Evolutionary conservation across 2,329 filamentous ascomycete genomes (phyloP), one percentile per base, ranked within the genome.

Genomic region (Pleurostoma richardsiae): DNA sequence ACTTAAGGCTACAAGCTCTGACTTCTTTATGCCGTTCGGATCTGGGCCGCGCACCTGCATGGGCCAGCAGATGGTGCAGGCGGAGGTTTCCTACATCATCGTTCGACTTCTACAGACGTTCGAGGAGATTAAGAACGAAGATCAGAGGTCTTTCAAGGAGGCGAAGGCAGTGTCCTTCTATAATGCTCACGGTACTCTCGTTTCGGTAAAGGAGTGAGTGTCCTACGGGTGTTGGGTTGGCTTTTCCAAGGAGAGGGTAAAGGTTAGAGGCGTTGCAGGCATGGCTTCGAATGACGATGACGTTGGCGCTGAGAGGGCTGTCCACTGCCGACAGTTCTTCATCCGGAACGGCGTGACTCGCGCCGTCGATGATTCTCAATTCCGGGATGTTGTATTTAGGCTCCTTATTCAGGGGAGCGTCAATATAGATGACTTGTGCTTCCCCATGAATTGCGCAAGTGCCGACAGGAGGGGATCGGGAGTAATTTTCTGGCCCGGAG

Each of bases 21-120:
- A 33, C 8, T 45, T 43, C 47, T 51, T 51, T 42, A 49, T 47
- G 44, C 49, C 49, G 6, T 51, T 51, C 30, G 49, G 49, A 4
- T 47, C 38, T 1, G 47, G 49, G 3, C 44, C 40, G 7, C 42
- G 49, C 29, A 36, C 42, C 4, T 51, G 49, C 30, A 31, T 49
- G 30, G 49, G 49, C 29, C 47, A 45, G 30, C 29, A 45, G 4
- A 51, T 51, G 47, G 49, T 42, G 8, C 40, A 41, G 42, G 29
- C 29, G 3, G 47, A 49, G 44, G 41, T 49, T 3, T 11, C 38
- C 19, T 51, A 51, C 40, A 42, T 45, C 19, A 26, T 51, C 10
- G 47, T 51, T 19, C 41, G 49, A 29, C 38, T 51, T 8, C 30
- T 51, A 36, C 49, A 51, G 36, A 44, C 44, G 26, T 47, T 51